Evolutionary conservation across 352 stramenopile genomes (phyloP), one percentile per base, ranked within the genome.

Genomic region (Pythium sp.): DNA sequence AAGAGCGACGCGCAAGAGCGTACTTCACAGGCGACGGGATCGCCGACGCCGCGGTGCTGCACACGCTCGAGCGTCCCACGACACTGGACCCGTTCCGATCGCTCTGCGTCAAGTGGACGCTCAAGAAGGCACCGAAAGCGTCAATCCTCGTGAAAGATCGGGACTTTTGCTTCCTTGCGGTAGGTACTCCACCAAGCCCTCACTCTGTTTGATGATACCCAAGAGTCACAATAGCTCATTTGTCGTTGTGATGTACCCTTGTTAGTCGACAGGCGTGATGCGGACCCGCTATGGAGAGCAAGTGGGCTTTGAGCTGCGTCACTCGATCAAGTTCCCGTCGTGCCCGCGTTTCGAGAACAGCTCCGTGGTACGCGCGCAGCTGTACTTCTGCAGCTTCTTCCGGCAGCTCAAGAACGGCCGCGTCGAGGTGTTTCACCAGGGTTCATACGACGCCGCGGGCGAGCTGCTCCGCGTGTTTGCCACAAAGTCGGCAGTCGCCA

Each of bases 321-420:
- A 92, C 74, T 91, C 84, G 43, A 74, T 92, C 43, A 81, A 73
- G 38, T 85, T 91, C 56, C 75, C 76, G n/a, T 79, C 70, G 54
- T 87, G 78, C 41, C 76, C 75, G 24, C 72, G 68, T 18, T 82
- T 84, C 46, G 68, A 80, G 64, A 83, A 83, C 63, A 69, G 76
- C 57, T 79, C 81, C 26, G 77, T 91, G 5, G 76, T 90, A n/a
- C 74, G 85, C 41, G 83, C 72, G 18, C 81, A 91, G 69, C 71
- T 92, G 64, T 87, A 82, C 64, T 76, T 81, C 58, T 90, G 82
- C 65, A 89, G 72, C 30, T 84, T 93, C 62, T 93, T 90, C 61
- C 71, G 82, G 24, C 82, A 91, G 66, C 70, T 89, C 51, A 74
- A 70, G 5, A 77, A 79, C 58, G 79, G 78, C 5, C 71, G 71